These are phyloP conservation scores for Lactarius evosmus DNA, from an alignment of 768 basidiomycete genomes.

Conservation along the genomic window DNA sequence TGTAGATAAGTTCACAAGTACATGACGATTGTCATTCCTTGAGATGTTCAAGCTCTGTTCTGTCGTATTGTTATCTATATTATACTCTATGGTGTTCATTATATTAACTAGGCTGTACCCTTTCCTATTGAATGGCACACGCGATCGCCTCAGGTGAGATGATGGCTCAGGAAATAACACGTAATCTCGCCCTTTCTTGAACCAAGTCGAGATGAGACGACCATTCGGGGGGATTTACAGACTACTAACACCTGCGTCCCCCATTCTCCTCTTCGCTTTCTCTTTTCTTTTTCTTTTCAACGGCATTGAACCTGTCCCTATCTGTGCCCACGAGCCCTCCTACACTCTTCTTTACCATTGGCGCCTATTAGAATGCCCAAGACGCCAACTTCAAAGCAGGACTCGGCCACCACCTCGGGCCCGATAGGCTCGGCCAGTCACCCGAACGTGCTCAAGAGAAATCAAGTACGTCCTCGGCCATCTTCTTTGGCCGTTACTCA, in stretches of 20 bases:
- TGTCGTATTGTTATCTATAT: constrained; percentile 22
- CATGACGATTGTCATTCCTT: constrained; percentile 7
- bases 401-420: constrained; percentile 27
- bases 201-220: background rate
- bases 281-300: background rate
- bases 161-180: constrained; percentile 9
- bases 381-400: constrained; percentile 15
- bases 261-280: background rate
- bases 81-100: constrained; percentile 12
- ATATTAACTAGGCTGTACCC: background rate
- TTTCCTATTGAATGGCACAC: background rate
- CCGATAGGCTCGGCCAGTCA: constrained; percentile 23
- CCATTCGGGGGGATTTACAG: constrained; percentile 1
- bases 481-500: background rate
- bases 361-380: constrained; percentile 23
- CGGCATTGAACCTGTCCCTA: background rate
- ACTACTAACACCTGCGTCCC: background rate
- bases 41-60: background rate
- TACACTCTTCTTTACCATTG: background rate
- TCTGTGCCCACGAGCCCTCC: background rate
- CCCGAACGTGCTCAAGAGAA: constrained; percentile 31
- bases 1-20: constrained; percentile 29
- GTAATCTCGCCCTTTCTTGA: background rate
- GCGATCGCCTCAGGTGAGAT: constrained; percentile 1
- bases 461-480: constrained; percentile 33